Percentiles rank a stretch among this genome's conserved stretches.
phyloP scores from a whole-genome alignment of 768 basidiomycete species.

The Paxillus rubicundulus region DNA sequence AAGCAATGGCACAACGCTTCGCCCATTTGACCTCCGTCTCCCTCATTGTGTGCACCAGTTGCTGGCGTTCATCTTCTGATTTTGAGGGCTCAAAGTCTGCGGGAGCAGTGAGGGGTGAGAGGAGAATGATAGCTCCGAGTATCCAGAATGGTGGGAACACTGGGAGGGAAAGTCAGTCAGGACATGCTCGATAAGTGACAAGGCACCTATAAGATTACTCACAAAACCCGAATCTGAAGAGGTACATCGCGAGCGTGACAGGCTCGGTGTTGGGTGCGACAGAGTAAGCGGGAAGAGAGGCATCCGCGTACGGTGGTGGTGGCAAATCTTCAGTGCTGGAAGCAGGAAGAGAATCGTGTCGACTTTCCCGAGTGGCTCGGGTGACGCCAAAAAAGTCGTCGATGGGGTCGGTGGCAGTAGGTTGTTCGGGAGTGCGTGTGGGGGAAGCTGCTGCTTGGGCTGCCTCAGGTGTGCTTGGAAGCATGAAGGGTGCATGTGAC shows the following conservation, averaged over 20 bases:
- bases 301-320: constrained; percentile 33
- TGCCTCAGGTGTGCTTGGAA: constrained; percentile 8
- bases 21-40: constrained; percentile 43
- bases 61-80: constrained; percentile 33
- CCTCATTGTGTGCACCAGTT: constrained; percentile 33
- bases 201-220: constrained; percentile 18
- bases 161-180: constrained; percentile 12
- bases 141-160: constrained; percentile 53
- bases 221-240: constrained; percentile 53
- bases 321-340: constrained; percentile 12
- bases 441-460: constrained; percentile 5
- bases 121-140: constrained; percentile 38
- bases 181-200: background rate
- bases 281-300: constrained; percentile 33
- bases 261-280: constrained; percentile 32
- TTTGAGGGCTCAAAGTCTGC: constrained; percentile 29
- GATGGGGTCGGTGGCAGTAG: constrained; percentile 10
- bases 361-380: constrained; percentile 29
- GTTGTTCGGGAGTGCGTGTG: constrained; percentile 1
- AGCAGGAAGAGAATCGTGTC: constrained; percentile 27
- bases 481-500: background rate
- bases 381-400: constrained; percentile 32
- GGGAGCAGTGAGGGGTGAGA: constrained; percentile 41
- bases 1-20: constrained; percentile 27
- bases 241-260: constrained; percentile 43